phyloP scores from a whole-genome alignment of 768 basidiomycete genomes.

The Leccinum arenicola region DNA sequence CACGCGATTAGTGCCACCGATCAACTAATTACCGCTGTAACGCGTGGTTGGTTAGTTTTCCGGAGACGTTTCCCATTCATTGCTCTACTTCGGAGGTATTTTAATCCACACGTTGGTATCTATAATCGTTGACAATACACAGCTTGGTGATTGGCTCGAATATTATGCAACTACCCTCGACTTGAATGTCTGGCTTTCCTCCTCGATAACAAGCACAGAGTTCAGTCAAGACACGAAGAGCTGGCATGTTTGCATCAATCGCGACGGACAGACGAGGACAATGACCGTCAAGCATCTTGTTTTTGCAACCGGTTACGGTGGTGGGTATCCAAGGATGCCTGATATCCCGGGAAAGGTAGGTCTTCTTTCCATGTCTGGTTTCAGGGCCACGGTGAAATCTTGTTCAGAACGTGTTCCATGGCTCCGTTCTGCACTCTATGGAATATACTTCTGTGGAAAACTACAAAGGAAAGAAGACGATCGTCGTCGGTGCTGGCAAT shows the following conservation, averaged over 20 bases:
- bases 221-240: constrained; percentile 35
- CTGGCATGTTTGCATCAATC: constrained; percentile 43
- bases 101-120: background rate
- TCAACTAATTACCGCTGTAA: background rate
- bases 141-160: constrained; percentile 67
- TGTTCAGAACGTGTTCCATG: constrained; percentile 46
- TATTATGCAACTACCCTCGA: constrained; percentile 56
- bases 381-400: background rate
- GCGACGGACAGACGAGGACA: constrained; percentile 28
- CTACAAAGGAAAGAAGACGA: constrained; percentile 57
- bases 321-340: constrained; percentile 47
- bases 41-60: constrained; percentile 39
- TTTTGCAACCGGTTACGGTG: constrained; percentile 52
- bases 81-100: constrained; percentile 49
- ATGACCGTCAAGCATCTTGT: constrained; percentile 50
- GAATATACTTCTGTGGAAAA: constrained; percentile 44
- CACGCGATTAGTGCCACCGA: background rate
- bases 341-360: constrained; percentile 41
- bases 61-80: constrained; percentile 50
- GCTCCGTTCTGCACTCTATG: constrained; percentile 52
- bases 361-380: background rate
- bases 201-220: constrained; percentile 34
- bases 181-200: constrained; percentile 58
- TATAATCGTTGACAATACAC: background rate
- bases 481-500: constrained; percentile 63